Evolutionary conservation across 1,284 basidiomycete genomes (phyloP).

Genomic region (Anthracocystis setariae): DNA sequence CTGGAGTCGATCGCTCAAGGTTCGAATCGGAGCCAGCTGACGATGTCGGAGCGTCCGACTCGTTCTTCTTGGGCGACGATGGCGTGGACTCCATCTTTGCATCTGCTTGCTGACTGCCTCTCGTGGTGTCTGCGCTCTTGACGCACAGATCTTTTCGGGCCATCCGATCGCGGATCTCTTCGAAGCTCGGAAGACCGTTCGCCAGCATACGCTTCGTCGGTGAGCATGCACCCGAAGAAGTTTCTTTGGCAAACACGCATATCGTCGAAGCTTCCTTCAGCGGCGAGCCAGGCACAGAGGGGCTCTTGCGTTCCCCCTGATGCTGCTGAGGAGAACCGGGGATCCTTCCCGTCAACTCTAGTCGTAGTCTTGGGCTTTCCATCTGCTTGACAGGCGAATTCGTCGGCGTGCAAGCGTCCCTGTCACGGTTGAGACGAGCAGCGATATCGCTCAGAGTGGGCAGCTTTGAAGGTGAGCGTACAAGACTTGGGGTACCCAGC

Average conservation of each 20-base stretch:
- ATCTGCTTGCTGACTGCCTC: slow-evolving; percentile 1
- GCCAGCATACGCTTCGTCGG: slow-evolving; percentile 31
- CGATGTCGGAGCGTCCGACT: neutral
- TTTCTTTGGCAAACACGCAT: slow-evolving; percentile 9
- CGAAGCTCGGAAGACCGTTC: slow-evolving; percentile 58
- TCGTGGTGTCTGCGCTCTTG: neutral
- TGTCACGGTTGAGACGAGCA: slow-evolving; percentile 43
- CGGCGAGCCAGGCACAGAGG: slow-evolving; percentile 6
- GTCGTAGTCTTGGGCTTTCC: slow-evolving; percentile 13
- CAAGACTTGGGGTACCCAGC: neutral
- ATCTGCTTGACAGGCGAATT: slow-evolving; percentile 28
- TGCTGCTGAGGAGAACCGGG: slow-evolving; percentile 20
- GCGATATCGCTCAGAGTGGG: slow-evolving; percentile 56
- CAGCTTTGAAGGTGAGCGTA: slow-evolving; percentile 33
- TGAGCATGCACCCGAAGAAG: slow-evolving; percentile 17
- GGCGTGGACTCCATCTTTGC: slow-evolving; percentile 2
- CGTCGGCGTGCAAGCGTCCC: slow-evolving; percentile 6
- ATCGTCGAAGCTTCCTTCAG: slow-evolving; percentile 2
- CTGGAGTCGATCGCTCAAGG: neutral
- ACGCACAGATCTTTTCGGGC: slow-evolving; percentile 35
- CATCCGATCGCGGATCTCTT: slow-evolving; percentile 63
- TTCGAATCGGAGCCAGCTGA: neutral
- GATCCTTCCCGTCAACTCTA: slow-evolving; percentile 46
- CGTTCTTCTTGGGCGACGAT: slow-evolving; percentile 17
- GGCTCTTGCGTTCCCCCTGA: slow-evolving; percentile 8